A percentile compares a stretch with the other conserved stretches of the same genome.
phyloP scores from a whole-genome alignment of 2,329 filamentous ascomycete species.

The Ploettnerulaceae sp. region DNA sequence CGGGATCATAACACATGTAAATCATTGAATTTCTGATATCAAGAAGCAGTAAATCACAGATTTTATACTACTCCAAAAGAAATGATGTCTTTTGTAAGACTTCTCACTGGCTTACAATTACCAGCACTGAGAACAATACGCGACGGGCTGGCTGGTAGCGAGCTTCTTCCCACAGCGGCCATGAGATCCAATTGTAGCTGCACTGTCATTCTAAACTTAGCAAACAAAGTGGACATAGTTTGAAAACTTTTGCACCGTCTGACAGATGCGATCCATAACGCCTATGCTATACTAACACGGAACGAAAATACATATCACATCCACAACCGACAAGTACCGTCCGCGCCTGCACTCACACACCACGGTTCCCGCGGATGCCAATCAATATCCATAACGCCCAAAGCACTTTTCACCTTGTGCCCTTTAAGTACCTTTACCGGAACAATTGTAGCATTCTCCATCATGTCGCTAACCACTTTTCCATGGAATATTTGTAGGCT shows the following conservation, averaged over 20 bases:
- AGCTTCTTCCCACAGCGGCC: no score
- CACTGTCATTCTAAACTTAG: no score
- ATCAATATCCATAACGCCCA: conserved; percentile 90
- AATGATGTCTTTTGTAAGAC: no score
- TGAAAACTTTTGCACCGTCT: conserved; percentile 10
- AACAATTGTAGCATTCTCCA: conserved; percentile 95
- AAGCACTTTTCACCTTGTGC: conserved; percentile 77
- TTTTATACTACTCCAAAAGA: no score
- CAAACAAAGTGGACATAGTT: background rate
- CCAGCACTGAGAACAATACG: no score
- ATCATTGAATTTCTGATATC: background rate
- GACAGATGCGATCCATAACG: conserved; percentile 19
- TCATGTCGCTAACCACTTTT: conserved; percentile 87
- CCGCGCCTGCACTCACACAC: conserved; percentile 89
- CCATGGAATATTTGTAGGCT: conserved; percentile 95
- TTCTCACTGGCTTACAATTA: no score
- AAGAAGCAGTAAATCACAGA: no score
- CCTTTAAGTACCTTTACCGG: conserved; percentile 91
- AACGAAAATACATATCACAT: conserved; percentile 42
- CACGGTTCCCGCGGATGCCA: conserved; percentile 95
- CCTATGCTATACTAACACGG: conserved; percentile 18
- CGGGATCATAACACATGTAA: no score
- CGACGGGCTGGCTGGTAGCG: conserved; percentile 33
- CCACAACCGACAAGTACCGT: conserved; percentile 91
- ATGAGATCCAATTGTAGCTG: no score